Percentiles rank a stretch among this genome's conserved stretches.
These are phyloP conservation scores for Aspergillus haitiensis DNA, from an alignment of 495 filamentous ascomycete genomes.

Conservation along the genomic window DNA sequence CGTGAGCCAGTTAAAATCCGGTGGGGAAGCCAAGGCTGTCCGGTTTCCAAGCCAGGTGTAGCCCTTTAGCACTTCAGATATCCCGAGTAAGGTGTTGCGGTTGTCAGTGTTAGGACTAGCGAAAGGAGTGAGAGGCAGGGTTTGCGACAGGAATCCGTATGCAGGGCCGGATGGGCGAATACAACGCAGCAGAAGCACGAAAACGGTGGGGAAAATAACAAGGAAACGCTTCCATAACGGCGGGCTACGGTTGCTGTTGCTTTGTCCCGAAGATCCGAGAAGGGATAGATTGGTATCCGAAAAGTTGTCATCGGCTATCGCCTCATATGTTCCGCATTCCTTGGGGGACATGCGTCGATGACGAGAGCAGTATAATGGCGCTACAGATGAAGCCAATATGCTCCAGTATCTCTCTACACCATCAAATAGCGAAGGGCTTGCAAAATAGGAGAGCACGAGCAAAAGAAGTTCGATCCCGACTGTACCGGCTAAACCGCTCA, in stretches of 20 bases:
- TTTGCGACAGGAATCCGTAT: slow-evolving; percentile 30
- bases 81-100: neutral
- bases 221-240: slow-evolving; percentile 19
- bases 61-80: slow-evolving; percentile 5
- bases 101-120: slow-evolving; percentile 20
- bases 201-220: slow-evolving; percentile 20
- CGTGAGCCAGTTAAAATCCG: slow-evolving; percentile 29
- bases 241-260: neutral
- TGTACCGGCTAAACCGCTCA: slow-evolving; percentile 28
- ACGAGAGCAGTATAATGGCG: neutral
- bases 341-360: neutral
- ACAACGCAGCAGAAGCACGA: slow-evolving; percentile 22
- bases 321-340: neutral
- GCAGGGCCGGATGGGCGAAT: slow-evolving; percentile 25
- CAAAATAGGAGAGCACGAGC: slow-evolving; percentile 20
- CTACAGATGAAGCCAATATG: neutral
- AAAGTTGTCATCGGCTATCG: neutral
- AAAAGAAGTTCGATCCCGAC: slow-evolving; percentile 28
- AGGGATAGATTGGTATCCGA: neutral
- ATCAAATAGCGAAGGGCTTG: slow-evolving; percentile 21
- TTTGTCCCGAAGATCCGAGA: neutral
- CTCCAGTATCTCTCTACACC: slow-evolving; percentile 2
- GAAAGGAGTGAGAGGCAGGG: slow-evolving; percentile 27
- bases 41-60: slow-evolving; percentile 19
- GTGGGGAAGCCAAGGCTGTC: slow-evolving; percentile 25